Evolutionary conservation across 2,329 filamentous ascomycete species (phyloP).

Genomic region (Alternaria longipes): DNA sequence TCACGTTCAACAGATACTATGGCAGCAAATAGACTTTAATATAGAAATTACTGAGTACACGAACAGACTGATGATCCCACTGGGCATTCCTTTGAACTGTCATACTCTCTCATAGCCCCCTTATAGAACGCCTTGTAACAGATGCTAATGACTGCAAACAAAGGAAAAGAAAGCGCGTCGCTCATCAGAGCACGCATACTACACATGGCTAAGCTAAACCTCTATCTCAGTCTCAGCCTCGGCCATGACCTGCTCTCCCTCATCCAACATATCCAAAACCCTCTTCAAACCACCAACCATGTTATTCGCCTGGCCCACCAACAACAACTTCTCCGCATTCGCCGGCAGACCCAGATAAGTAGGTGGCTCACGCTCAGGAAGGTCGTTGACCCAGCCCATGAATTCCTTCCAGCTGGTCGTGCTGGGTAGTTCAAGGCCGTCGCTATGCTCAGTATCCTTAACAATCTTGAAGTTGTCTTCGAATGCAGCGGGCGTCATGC

Average conservation of each 20-base stretch:
- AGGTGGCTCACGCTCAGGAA: conserved; percentile 95
- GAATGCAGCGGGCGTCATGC: conserved; percentile 88
- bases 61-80: not conserved
- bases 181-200: not conserved
- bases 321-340: conserved; percentile 93
- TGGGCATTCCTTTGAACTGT: not conserved
- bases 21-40: not conserved
- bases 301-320: conserved; percentile 85
- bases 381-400: conserved; percentile 85
- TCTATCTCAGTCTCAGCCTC: conserved; percentile 57
- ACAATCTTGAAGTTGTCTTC: conserved; percentile 93
- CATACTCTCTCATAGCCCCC: not conserved
- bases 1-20: not conserved
- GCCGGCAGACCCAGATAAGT: conserved; percentile 93
- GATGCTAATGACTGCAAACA: not conserved
- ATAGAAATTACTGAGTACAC: not conserved
- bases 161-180: not conserved
- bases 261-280: conserved; percentile 88
- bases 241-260: conserved; percentile 88
- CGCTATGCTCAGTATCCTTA: conserved; percentile 63
- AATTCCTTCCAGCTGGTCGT: conserved; percentile 88
- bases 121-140: not conserved
- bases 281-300: conserved; percentile 85
- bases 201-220: not conserved
- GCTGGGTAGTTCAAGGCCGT: conserved; percentile 76